Evolutionary conservation across 164 flowering plant genomes (phyloP).

Genomic region (Echeveria elegans): DNA sequence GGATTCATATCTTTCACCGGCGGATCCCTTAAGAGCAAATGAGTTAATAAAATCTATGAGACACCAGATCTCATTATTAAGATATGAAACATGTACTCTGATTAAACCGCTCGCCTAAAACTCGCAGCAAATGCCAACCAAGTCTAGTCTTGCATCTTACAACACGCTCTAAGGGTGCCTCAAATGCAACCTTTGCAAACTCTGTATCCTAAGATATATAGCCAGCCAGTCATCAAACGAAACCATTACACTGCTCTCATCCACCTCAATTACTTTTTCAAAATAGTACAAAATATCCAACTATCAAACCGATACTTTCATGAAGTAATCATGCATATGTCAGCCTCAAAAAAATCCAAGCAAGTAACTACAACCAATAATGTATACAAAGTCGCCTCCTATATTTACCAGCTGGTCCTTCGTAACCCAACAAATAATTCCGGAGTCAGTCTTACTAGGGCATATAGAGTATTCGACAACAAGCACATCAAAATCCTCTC

Average conservation of each 20-base stretch:
- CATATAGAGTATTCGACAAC: constrained; percentile 77
- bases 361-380: too few species aligned
- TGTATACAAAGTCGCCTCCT: too few species aligned
- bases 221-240: not conserved
- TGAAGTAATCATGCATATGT: not conserved
- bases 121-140: constrained; percentile 97
- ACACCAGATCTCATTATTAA: too few species aligned
- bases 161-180: constrained; percentile 61
- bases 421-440: constrained; percentile 92
- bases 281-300: not conserved
- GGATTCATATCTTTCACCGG: too few species aligned
- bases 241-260: not conserved
- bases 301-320: not conserved
- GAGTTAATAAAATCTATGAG: too few species aligned
- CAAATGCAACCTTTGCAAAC: constrained; percentile 91
- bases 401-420: constrained; percentile 80
- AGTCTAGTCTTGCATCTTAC: constrained; percentile 70
- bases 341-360: not conserved
- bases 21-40: too few species aligned
- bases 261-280: not conserved
- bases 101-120: too few species aligned
- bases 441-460: constrained; percentile 84
- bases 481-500: constrained; percentile 80
- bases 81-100: too few species aligned
- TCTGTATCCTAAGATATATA: constrained; percentile 61